Base-by-base conservation (phyloP, 306 rosid genomes). In the Castanopsis chinensis region DNA sequence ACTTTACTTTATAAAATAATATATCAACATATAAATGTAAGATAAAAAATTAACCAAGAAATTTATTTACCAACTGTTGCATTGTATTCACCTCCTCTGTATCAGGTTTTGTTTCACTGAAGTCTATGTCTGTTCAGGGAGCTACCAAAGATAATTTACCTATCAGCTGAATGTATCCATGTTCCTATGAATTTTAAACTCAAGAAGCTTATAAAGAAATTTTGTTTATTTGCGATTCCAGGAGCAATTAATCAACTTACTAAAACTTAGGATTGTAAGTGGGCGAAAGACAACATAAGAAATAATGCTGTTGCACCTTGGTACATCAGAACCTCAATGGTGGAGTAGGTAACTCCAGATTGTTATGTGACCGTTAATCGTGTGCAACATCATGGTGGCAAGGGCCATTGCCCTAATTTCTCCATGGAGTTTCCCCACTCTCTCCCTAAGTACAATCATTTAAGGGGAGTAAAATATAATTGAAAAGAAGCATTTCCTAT, bases 241-340 rank as follows among this genome's bases (percentile, higher is more conserved):
- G 97, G 93, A 74, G 95, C 97, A 61, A 90, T 90, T 71, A 90
- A 92, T 81, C 94, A 90, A 79, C 93, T 92, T 15, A 88, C 92
- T 4, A 90, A 69, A 75, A 88, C 82, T 86, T 83, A 90, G 75
- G 97, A 94, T 70, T 92, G 94, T 78, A 94, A 92, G 74, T 92
- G 94, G 94, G 94, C 92, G 14, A 84, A 90, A 78, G 97, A 92
- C 84, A 87, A 86, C 78, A 92, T 92, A 81, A 85, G 97, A 86
- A 80, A 87, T 79, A 92, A 92, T 75, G 89, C 92, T 18, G 93
- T 90, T 10, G 94, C 97, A 58, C 97, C 94, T 33, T 92, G 97
- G 97, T 92, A 88, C 87, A 90, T 90, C 86, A 84, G 20, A 88
- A 90, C 94, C 28, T 88, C 92, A 58, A 84, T 92, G 92, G 94